Evolutionary conservation across 1,139 yeast genomes (phyloP).

Genomic region (Magnusiomyces suaveolens): DNA sequence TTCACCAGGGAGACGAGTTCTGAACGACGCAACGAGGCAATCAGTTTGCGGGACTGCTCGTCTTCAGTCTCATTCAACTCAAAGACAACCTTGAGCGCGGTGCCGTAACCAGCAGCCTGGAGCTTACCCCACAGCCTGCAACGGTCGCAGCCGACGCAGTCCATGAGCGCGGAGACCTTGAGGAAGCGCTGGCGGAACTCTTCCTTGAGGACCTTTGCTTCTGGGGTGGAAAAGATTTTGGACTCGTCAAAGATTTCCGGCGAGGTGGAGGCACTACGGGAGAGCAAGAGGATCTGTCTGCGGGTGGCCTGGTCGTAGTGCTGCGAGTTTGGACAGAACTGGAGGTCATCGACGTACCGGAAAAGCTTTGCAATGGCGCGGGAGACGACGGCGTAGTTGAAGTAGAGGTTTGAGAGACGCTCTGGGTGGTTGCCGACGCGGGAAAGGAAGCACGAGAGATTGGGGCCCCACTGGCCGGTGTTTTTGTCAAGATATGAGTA

Average conservation of each 20-base stretch:
- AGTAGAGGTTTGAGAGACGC: conserved; percentile 77
- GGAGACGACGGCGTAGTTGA: conserved; percentile 81
- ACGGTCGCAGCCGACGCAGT: conserved; percentile 96
- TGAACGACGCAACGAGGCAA: conserved; percentile 54
- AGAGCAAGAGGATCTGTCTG: conserved; percentile 31
- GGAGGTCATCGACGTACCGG: conserved; percentile 40
- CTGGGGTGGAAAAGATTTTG: conserved; percentile 40
- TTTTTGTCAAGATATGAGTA: conserved; percentile 70
- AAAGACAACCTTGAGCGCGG: conserved; percentile 81
- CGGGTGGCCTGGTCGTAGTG: conserved; percentile 44
- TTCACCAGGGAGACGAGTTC: conserved; percentile 86
- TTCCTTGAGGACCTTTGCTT: conserved; percentile 47
- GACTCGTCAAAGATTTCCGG: conserved; percentile 43
- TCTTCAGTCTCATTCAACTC: conserved; percentile 52
- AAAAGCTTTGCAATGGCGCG: conserved; percentile 65
- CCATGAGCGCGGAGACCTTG: conserved; percentile 89
- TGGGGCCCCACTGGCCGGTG: conserved; percentile 76
- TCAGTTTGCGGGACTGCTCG: conserved; percentile 28
- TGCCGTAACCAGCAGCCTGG: conserved; percentile 95
- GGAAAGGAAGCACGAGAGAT: conserved; percentile 70
- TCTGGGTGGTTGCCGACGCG: conserved; percentile 88
- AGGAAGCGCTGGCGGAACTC: conserved; percentile 80
- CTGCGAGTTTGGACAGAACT: conserved; percentile 40
- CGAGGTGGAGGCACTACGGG: conserved; percentile 25
- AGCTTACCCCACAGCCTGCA: conserved; percentile 97